Percentiles rank a stretch among this genome's conserved stretches.
Evolutionary conservation across 2,329 filamentous ascomycete species (phyloP).

Genomic region (Alternaria arborescens): DNA sequence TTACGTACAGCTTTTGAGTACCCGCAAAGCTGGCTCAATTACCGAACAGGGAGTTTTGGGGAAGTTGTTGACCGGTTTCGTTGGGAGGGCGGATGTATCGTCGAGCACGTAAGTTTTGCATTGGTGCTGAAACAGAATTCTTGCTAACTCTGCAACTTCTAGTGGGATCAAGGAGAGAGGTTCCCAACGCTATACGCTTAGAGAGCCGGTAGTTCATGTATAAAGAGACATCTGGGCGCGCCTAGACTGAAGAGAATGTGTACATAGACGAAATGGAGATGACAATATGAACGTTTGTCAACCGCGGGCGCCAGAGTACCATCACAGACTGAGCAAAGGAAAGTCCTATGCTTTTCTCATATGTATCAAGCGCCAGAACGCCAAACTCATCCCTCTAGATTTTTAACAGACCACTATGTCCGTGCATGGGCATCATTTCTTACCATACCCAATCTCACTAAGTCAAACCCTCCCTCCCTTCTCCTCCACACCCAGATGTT

Average conservation of each 20-base stretch:
- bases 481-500: background rate
- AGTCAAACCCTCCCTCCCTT: background rate
- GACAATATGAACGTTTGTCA: background rate
- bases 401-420: background rate
- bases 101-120: conserved; percentile 40
- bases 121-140: background rate
- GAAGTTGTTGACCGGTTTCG: conserved; percentile 40
- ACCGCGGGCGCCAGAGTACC: background rate
- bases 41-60: conserved; percentile 29
- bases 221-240: background rate
- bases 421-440: background rate
- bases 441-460: background rate
- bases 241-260: background rate
- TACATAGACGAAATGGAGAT: background rate
- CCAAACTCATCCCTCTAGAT: background rate
- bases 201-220: background rate
- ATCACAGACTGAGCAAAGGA: background rate
- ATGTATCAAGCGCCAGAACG: background rate
- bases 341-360: background rate
- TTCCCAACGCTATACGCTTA: conserved; percentile 18
- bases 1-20: conserved; percentile 32
- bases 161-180: conserved; percentile 42
- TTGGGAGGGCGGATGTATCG: conserved; percentile 45
- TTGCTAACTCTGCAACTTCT: background rate
- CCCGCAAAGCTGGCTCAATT: conserved; percentile 40